A percentile compares a stretch with the other conserved stretches of the same genome.
phyloP scores from a whole-genome alignment of 2,329 filamentous ascomycete species.

The Aaosphaeria arxii region DNA sequence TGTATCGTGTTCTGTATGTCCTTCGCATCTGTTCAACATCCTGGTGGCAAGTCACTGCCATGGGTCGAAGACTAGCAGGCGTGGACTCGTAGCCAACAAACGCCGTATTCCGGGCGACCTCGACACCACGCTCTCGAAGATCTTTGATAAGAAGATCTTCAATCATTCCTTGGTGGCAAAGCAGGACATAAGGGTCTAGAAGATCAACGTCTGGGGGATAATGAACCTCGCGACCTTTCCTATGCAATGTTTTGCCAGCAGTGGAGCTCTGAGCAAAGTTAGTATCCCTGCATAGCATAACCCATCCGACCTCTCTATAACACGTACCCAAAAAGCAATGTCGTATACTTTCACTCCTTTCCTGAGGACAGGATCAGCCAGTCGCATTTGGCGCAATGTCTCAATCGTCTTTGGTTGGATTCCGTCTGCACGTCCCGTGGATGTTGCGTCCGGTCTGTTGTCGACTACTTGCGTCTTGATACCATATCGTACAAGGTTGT shows the following conservation, averaged over 20 bases:
- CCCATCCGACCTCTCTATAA: too few relatives aligned
- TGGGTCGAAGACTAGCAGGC: conserved; percentile 32
- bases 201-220: conserved; percentile 57
- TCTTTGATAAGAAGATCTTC: conserved; percentile 70
- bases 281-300: neutral
- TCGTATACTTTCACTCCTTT: conserved; percentile 70
- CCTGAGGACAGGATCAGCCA: conserved; percentile 66
- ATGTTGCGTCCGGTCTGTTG: conserved; percentile 65
- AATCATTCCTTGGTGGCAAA: conserved; percentile 71
- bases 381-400: conserved; percentile 68
- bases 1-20: conserved; percentile 57
- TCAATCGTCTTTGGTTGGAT: conserved; percentile 77
- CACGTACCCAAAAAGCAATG: conserved; percentile 67
- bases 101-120: conserved; percentile 61
- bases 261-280: conserved; percentile 29
- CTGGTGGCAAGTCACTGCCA: conserved; percentile 44
- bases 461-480: conserved; percentile 66
- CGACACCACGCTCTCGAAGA: conserved; percentile 60
- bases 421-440: conserved; percentile 67
- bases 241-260: conserved; percentile 46
- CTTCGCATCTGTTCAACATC: conserved; percentile 34
- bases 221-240: conserved; percentile 64
- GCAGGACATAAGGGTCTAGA: conserved; percentile 52
- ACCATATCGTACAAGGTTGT: conserved; percentile 62
- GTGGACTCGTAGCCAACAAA: conserved; percentile 54